Evolutionary conservation across 2,329 filamentous ascomycete genomes (phyloP).

Genomic region (Botrytis galanthina): DNA sequence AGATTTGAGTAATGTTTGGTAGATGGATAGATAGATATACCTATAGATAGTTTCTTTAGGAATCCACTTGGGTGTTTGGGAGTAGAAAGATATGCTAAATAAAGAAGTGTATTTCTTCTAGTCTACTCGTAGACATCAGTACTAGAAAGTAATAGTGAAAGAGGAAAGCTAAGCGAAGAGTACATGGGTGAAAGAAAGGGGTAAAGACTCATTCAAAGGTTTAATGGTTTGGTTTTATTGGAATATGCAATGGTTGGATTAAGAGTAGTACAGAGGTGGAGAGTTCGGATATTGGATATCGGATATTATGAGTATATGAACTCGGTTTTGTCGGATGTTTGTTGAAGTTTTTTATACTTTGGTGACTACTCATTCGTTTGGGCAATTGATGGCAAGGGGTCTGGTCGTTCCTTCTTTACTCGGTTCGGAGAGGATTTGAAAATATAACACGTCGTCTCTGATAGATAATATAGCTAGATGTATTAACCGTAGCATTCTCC

Average conservation of each 20-base stretch:
- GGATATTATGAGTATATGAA: fast-evolving
- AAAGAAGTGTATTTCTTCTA: no score
- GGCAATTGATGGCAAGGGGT: fast-evolving
- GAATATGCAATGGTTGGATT: no score
- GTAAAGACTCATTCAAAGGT: no score
- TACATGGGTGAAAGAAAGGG: background rate
- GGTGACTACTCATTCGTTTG: background rate
- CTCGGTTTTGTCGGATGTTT: fast-evolving
- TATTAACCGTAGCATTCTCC: background rate
- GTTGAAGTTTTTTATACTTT: background rate
- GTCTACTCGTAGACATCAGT: no score
- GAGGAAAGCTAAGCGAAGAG: background rate
- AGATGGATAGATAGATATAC: no score
- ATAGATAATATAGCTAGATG: background rate
- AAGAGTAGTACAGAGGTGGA: no score
- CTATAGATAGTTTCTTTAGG: no score
- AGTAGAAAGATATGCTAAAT: no score
- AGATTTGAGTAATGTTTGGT: no score
- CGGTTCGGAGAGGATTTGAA: background rate
- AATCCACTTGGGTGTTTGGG: no score
- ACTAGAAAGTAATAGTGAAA: no score
- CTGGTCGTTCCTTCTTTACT: fast-evolving
- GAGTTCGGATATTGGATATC: background rate
- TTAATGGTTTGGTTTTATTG: no score
- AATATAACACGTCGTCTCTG: background rate